Evolutionary conservation across 176 grass and related monocot genomes (phyloP).

Genomic region (Carex pumila): DNA sequence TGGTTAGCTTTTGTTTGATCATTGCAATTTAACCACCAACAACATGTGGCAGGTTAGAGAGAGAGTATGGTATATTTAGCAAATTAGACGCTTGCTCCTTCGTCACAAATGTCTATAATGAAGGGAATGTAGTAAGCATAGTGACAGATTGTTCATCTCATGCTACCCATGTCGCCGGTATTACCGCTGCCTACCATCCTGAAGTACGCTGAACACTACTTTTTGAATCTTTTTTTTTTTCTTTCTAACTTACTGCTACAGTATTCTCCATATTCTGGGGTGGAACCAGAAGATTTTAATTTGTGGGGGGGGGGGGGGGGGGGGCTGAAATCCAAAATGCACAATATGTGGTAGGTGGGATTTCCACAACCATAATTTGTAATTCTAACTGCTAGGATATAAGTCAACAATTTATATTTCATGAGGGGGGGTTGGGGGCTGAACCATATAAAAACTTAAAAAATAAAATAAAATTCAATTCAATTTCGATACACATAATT

Average conservation of each 20-base stretch:
- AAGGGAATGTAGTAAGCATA: constrained; percentile 94
- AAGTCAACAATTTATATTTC: too few species aligned
- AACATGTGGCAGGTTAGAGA: constrained; percentile 57
- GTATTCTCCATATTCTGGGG: neutral
- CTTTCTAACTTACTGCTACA: constrained; percentile 13
- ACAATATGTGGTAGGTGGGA: too few species aligned
- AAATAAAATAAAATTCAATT: too few species aligned
- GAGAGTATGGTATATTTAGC: constrained; percentile 87
- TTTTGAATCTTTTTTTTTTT: constrained; percentile 14
- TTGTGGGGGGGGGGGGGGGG: too few species aligned
- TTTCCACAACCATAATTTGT: too few species aligned
- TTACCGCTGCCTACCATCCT: constrained; percentile 90
- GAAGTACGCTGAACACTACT: constrained; percentile 40
- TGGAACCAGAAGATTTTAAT: too few species aligned
- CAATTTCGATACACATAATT: too few species aligned
- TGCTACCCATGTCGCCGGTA: constrained; percentile 95
- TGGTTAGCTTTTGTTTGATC: neutral
- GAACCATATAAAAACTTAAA: too few species aligned
- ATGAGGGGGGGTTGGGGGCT: too few species aligned
- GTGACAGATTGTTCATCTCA: constrained; percentile 98
- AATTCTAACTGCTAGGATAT: too few species aligned
- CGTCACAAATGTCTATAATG: constrained; percentile 84
- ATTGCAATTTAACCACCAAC: neutral
- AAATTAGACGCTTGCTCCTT: constrained; percentile 97
- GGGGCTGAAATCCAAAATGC: too few species aligned